Percentiles rank a stretch among this genome's conserved stretches.
phyloP scores from a whole-genome alignment of 78 protist genomes.

The Protostelium mycophagum region DNA sequence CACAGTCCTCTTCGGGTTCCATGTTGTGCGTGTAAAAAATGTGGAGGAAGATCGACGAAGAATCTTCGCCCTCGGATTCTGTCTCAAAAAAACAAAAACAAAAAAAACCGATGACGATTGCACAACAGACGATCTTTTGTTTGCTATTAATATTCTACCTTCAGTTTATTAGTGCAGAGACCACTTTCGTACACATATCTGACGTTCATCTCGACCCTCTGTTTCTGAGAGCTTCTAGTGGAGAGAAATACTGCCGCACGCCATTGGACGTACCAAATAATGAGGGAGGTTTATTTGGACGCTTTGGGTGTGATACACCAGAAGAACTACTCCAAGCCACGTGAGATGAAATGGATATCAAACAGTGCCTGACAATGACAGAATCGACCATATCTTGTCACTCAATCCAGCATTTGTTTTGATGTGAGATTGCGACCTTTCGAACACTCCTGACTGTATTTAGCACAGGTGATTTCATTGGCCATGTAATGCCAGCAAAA shows the following conservation, averaged over 20 bases:
- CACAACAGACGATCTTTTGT: too few relatives aligned
- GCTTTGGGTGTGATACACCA: not conserved
- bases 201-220: not conserved
- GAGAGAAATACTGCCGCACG: not conserved
- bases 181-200: not conserved
- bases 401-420: not conserved
- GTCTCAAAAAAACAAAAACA: too few relatives aligned
- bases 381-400: not conserved
- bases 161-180: too few relatives aligned
- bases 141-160: too few relatives aligned
- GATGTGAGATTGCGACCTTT: not conserved
- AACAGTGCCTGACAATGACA: not conserved
- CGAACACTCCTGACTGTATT: not conserved
- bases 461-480: not conserved
- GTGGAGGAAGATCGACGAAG: too few relatives aligned
- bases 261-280: not conserved
- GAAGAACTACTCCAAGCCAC: not conserved
- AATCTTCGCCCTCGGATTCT: too few relatives aligned
- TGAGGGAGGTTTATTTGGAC: not conserved
- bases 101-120: too few relatives aligned
- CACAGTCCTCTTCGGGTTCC: not conserved
- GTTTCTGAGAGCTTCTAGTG: not conserved
- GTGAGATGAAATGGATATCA: not conserved
- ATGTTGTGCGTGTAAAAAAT: too few relatives aligned
- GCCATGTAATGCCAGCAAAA: not conserved